Evolutionary conservation across 495 filamentous ascomycete genomes (phyloP).

Genomic region (Astrocystis sublimbata): DNA sequence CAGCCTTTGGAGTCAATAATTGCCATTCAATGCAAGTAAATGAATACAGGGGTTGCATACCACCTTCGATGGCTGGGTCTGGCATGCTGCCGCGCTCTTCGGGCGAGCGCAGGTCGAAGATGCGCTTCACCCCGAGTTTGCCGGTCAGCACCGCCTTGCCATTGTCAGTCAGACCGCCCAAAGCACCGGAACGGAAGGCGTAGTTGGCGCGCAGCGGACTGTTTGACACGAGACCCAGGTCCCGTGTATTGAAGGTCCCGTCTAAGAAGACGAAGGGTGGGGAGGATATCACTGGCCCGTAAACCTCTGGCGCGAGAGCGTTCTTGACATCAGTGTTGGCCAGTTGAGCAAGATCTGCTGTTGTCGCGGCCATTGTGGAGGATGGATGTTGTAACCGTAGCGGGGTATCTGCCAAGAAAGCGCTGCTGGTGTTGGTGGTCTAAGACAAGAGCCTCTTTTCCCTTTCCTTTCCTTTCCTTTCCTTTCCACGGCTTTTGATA

Average conservation of each 20-base stretch:
- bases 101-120: conserved; percentile 47
- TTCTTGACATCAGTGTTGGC: conserved; percentile 37
- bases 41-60: too few relatives aligned
- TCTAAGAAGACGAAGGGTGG: conserved; percentile 58
- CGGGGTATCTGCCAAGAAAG: neutral
- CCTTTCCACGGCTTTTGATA: neutral
- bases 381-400: neutral
- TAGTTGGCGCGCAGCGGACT: conserved; percentile 44
- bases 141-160: conserved; percentile 41
- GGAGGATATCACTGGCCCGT: conserved; percentile 35
- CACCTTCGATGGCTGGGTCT: conserved; percentile 40
- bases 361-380: conserved; percentile 29
- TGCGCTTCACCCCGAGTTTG: conserved; percentile 38
- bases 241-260: conserved; percentile 57
- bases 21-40: too few relatives aligned
- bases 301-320: conserved; percentile 31
- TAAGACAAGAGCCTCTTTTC: neutral
- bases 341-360: conserved; percentile 38
- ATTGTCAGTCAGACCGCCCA: conserved; percentile 37
- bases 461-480: neutral
- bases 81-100: conserved; percentile 38
- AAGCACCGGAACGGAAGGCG: conserved; percentile 55
- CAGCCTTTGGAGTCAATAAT: too few relatives aligned
- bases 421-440: neutral
- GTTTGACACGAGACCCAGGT: conserved; percentile 51